These are phyloP conservation scores for Pisolithus orientalis DNA, from an alignment of 768 basidiomycete genomes.

Conservation along the genomic window DNA sequence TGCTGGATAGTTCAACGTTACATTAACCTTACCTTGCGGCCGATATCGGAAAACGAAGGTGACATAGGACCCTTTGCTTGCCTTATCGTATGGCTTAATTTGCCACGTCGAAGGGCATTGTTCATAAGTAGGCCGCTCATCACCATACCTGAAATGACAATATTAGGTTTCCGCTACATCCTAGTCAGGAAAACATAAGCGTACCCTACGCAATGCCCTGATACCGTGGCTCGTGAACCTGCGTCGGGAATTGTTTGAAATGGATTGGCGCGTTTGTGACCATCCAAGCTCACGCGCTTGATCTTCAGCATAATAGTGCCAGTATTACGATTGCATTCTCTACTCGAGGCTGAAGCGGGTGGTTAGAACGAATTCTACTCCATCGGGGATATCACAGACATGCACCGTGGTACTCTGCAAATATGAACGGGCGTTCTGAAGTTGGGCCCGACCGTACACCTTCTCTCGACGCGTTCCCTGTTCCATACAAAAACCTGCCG, in stretches of 20 bases:
- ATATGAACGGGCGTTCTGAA: slow-evolving; percentile 57
- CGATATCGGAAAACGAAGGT: slow-evolving; percentile 67
- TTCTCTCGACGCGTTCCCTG: slow-evolving; percentile 46
- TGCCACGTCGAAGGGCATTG: slow-evolving; percentile 51
- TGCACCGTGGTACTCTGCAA: slow-evolving; percentile 36
- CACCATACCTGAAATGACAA: slow-evolving; percentile 40
- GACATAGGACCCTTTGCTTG: slow-evolving; percentile 41
- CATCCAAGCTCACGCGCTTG: slow-evolving; percentile 24
- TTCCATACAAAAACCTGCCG: slow-evolving; percentile 55
- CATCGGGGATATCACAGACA: slow-evolving; percentile 24
- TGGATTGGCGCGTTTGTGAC: slow-evolving; percentile 36
- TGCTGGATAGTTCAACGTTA: background rate
- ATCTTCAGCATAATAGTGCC: slow-evolving; percentile 54
- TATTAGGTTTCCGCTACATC: slow-evolving; percentile 2
- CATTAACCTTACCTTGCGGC: slow-evolving; percentile 36
- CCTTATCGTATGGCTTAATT: slow-evolving; percentile 41
- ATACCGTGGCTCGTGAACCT: slow-evolving; percentile 32
- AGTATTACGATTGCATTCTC: slow-evolving; percentile 29
- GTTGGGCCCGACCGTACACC: slow-evolving; percentile 45
- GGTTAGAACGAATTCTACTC: background rate
- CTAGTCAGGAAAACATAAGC: slow-evolving; percentile 2
- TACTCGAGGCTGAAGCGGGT: slow-evolving; percentile 6
- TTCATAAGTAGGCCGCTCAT: slow-evolving; percentile 30
- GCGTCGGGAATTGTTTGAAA: slow-evolving; percentile 34
- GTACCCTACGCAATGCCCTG: slow-evolving; percentile 45